Conservation (phyloP, 2,329 filamentous ascomycete species). For the Phyllosticta ampelicida region DNA sequence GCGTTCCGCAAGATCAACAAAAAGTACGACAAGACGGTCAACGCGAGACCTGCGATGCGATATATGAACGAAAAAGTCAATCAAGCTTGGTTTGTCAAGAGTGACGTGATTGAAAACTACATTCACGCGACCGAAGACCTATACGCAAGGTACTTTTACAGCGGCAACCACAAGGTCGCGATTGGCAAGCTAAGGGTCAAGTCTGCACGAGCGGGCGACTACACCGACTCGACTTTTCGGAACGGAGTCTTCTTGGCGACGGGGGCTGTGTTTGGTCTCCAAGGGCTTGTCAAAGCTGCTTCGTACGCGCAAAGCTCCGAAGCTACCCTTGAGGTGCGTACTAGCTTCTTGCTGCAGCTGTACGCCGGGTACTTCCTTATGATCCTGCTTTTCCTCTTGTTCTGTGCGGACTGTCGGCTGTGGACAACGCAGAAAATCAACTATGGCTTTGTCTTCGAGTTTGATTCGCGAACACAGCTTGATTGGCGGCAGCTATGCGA, state of each 20-base stretch:
- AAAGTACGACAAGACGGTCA: slow-evolving; percentile 89
- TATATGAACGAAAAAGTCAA: slow-evolving; percentile 92
- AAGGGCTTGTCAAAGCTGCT: slow-evolving; percentile 32
- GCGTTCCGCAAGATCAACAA: slow-evolving; percentile 98
- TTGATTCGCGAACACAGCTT: slow-evolving; percentile 72
- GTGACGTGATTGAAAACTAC: slow-evolving; percentile 69
- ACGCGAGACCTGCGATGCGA: slow-evolving; percentile 62
- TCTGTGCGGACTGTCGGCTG: slow-evolving; percentile 71
- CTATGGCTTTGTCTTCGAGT: slow-evolving; percentile 94
- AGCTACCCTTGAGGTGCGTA: slow-evolving; percentile 19
- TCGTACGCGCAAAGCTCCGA: slow-evolving; percentile 20
- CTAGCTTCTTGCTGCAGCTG: slow-evolving; percentile 52
- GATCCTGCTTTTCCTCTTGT: slow-evolving; percentile 69
- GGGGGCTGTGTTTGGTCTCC: slow-evolving; percentile 33
- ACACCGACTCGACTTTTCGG: slow-evolving; percentile 48
- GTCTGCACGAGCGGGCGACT: slow-evolving; percentile 47
- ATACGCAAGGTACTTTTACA: slow-evolving; percentile 89
- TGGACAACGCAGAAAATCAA: slow-evolving; percentile 85
- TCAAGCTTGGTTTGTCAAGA: slow-evolving; percentile 82
- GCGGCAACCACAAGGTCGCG: slow-evolving; percentile 85
- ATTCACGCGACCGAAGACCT: slow-evolving; percentile 78
- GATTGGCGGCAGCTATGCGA: slow-evolving; percentile 85
- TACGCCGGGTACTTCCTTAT: slow-evolving; percentile 89
- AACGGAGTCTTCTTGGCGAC: slow-evolving; percentile 39
- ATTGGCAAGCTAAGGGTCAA: slow-evolving; percentile 74